phyloP scores from a whole-genome alignment of 2,329 filamentous ascomycete species.

The Didymella pomorum region DNA sequence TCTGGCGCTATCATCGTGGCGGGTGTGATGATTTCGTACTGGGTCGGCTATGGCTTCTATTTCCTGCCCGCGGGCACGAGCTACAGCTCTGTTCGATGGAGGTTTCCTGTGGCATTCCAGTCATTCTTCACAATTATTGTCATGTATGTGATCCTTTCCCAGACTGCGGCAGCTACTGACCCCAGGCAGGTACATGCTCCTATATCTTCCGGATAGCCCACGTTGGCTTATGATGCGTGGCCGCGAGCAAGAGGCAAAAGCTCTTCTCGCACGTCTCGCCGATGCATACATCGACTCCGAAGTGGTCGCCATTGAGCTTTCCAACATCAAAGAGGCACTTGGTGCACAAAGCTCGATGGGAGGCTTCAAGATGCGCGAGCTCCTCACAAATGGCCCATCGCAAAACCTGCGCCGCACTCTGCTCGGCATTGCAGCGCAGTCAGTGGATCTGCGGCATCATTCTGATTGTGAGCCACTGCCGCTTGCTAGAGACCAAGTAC shows the following conservation, averaged over 20 bases:
- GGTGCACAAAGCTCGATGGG: slow-evolving; percentile 52
- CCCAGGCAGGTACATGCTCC: slow-evolving; percentile 51
- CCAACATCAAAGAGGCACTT: slow-evolving; percentile 46
- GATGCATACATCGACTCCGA: slow-evolving; percentile 49
- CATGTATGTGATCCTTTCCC: neutral
- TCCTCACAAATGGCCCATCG: slow-evolving; percentile 42
- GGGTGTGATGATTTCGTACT: slow-evolving; percentile 55
- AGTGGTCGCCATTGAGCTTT: slow-evolving; percentile 45
- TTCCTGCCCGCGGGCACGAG: slow-evolving; percentile 52
- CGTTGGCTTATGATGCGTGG: slow-evolving; percentile 64
- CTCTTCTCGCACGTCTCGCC: slow-evolving; percentile 46
- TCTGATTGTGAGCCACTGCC: slow-evolving; percentile 32
- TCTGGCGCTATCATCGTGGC: slow-evolving; percentile 56
- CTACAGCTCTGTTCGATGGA: slow-evolving; percentile 45
- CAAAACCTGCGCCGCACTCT: slow-evolving; percentile 55
- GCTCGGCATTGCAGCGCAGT: slow-evolving; percentile 54
- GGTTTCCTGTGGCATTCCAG: slow-evolving; percentile 63
- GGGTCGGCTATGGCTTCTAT: slow-evolving; percentile 55
- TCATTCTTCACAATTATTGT: slow-evolving; percentile 41
- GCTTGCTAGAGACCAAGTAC: no score
- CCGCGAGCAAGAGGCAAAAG: slow-evolving; percentile 52
- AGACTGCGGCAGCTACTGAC: neutral
- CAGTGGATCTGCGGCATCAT: slow-evolving; percentile 53
- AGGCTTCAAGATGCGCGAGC: slow-evolving; percentile 61
- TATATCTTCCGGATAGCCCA: slow-evolving; percentile 53